Evolutionary conservation across 1,284 basidiomycete species (phyloP).

Genomic region (Melanopsichium pennsylvanicum): DNA sequence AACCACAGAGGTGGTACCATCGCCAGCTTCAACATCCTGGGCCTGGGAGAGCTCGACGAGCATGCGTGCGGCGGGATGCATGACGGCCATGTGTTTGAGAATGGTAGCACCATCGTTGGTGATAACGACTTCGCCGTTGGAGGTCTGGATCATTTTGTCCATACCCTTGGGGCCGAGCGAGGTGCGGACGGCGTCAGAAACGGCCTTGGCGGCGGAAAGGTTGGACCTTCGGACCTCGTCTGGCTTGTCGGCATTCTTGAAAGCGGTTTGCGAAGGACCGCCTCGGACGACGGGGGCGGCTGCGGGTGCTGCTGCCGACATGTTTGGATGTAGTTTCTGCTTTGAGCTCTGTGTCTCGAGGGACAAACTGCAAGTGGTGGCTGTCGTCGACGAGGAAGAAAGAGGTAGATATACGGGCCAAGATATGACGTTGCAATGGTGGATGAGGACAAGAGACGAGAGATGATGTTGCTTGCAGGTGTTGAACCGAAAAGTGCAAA

Average conservation of each 20-base stretch:
- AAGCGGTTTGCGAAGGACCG: slow-evolving; percentile 50
- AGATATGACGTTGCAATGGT: no score
- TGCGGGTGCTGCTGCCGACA: slow-evolving; percentile 45
- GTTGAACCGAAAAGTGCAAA: no score
- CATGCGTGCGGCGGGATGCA: slow-evolving; percentile 99
- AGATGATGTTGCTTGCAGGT: no score
- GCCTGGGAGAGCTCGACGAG: slow-evolving; percentile 92
- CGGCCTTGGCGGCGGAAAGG: slow-evolving; percentile 73
- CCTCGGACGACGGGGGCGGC: slow-evolving; percentile 31
- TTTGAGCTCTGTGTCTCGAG: no score
- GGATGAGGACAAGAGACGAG: no score
- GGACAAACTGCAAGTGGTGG: background rate
- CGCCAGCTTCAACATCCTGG: slow-evolving; percentile 98
- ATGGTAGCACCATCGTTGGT: slow-evolving; percentile 99
- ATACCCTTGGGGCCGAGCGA: slow-evolving; percentile 97
- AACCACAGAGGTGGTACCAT: slow-evolving; percentile 98
- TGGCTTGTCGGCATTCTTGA: slow-evolving; percentile 66
- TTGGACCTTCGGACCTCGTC: slow-evolving; percentile 65
- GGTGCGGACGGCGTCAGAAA: slow-evolving; percentile 96
- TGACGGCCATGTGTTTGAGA: slow-evolving; percentile 92
- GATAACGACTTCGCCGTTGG: slow-evolving; percentile 94
- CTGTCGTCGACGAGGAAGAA: background rate
- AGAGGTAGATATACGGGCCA: no score
- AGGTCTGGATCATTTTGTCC: slow-evolving; percentile 99
- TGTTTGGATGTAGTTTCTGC: no score